Percentiles rank a stretch among this genome's conserved stretches.
These are phyloP conservation scores for Arthrobotrys conoides DNA, from an alignment of 2,329 filamentous ascomycete species.

Conservation along the genomic window DNA sequence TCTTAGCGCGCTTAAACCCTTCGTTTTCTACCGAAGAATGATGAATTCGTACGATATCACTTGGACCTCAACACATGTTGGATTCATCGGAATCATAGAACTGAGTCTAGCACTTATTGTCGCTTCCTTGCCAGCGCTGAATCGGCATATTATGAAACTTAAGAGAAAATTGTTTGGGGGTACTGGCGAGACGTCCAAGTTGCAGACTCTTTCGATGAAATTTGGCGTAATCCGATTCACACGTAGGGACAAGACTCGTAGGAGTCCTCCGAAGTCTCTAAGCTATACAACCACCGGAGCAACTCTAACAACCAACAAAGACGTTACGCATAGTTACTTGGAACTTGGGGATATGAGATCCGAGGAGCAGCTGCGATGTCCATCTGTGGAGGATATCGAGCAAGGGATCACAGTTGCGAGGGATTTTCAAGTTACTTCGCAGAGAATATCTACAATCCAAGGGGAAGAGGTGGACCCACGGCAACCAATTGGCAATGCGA, in stretches of 20 bases:
- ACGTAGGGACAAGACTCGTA: background rate
- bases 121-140: constrained; percentile 36
- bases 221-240: constrained; percentile 37
- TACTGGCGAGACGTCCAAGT: background rate
- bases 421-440: constrained; percentile 4
- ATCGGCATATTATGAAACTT: constrained; percentile 39
- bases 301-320: background rate
- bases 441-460: constrained; percentile 12
- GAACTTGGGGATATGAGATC: constrained; percentile 40
- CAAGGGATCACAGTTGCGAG: background rate
- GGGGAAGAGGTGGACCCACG: constrained; percentile 2
- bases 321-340: constrained; percentile 25
- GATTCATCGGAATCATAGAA: constrained; percentile 43
- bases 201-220: constrained; percentile 7
- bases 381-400: background rate
- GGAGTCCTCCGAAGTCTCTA: background rate
- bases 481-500: background rate
- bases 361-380: constrained; percentile 4
- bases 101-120: constrained; percentile 34
- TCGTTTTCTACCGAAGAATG: constrained; percentile 35
- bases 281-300: constrained; percentile 27
- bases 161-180: constrained; percentile 14
- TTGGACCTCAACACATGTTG: constrained; percentile 32
- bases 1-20: constrained; percentile 42
- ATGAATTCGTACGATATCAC: constrained; percentile 33